phyloP scores from a whole-genome alignment of 2,329 filamentous ascomycete genomes.

The Paracoccidioides lutzii region DNA sequence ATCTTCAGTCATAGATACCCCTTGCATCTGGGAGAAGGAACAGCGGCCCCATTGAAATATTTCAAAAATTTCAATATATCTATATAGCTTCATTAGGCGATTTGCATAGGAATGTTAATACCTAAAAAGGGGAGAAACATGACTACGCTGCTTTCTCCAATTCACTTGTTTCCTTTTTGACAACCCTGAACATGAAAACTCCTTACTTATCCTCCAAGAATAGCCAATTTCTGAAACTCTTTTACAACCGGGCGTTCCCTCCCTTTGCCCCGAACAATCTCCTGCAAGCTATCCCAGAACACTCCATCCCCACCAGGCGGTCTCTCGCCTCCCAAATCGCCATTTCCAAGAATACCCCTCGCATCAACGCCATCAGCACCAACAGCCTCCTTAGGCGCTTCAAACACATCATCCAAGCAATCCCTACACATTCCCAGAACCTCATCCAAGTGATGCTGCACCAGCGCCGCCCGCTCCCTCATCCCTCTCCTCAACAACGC shows the following conservation, averaged over 20 bases:
- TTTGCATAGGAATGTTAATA: not conserved
- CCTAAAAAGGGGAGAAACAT: not conserved
- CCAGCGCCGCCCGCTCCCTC: constrained; percentile 70
- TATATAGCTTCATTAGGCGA: not conserved
- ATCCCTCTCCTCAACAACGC: constrained; percentile 69
- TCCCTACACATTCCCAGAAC: constrained; percentile 56
- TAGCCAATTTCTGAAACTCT: constrained; percentile 28
- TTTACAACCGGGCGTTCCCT: constrained; percentile 42
- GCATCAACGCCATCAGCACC: constrained; percentile 15
- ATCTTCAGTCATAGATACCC: not conserved
- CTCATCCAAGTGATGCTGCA: constrained; percentile 61
- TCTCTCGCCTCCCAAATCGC: constrained; percentile 2
- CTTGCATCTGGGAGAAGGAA: not conserved
- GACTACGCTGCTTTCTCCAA: not conserved
- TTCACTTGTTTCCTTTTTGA: not conserved
- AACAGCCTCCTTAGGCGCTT: constrained; percentile 17
- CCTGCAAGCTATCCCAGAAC: constrained; percentile 30
- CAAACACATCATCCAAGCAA: constrained; percentile 61
- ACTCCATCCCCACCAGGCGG: constrained; percentile 22
- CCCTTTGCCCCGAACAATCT: constrained; percentile 23
- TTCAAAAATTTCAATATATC: not conserved
- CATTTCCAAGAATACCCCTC: constrained; percentile 10
- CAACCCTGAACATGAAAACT: not conserved
- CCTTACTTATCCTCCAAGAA: constrained; percentile 18
- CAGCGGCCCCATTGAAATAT: not conserved